phyloP scores from a whole-genome alignment of 2,329 filamentous ascomycete genomes.

The Parastagonospora nodorum region DNA sequence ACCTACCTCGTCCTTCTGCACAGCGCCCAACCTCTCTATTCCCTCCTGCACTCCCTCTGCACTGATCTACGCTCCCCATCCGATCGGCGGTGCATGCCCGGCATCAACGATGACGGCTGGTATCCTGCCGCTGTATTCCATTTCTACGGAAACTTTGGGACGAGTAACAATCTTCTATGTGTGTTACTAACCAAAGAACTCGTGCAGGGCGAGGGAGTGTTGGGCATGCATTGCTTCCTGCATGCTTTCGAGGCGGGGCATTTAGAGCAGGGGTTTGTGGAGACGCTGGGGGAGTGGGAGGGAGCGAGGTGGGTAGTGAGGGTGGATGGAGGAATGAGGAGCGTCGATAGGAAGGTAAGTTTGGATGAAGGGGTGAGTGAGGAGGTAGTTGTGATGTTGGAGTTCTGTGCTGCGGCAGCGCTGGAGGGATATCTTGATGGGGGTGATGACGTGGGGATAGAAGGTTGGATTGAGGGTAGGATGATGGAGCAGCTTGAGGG shows the following conservation, averaged over 20 bases:
- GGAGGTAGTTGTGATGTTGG: neutral
- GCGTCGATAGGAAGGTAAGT: neutral
- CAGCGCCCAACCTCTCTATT: neutral
- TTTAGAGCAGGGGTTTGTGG: constrained; percentile 1
- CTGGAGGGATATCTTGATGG: neutral
- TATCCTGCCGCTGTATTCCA: neutral
- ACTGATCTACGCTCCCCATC: neutral
- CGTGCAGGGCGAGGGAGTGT: neutral
- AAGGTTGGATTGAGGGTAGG: neutral
- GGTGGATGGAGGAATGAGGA: too few relatives aligned
- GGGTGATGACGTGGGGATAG: neutral
- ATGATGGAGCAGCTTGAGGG: constrained; percentile 1
- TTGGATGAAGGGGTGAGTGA: neutral
- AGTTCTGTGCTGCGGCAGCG: neutral
- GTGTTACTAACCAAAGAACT: neutral
- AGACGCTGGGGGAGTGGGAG: constrained; percentile 18
- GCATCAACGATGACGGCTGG: neutral
- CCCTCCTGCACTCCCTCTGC: neutral
- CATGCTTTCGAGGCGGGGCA: constrained; percentile 1
- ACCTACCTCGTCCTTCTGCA: neutral
- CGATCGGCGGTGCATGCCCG: neutral
- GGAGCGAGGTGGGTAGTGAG: neutral
- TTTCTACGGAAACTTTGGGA: neutral
- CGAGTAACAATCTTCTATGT: neutral
- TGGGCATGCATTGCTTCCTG: neutral